Evolutionary conservation across 257 asterid species (phyloP).

Genomic region (Scutellaria minor): DNA sequence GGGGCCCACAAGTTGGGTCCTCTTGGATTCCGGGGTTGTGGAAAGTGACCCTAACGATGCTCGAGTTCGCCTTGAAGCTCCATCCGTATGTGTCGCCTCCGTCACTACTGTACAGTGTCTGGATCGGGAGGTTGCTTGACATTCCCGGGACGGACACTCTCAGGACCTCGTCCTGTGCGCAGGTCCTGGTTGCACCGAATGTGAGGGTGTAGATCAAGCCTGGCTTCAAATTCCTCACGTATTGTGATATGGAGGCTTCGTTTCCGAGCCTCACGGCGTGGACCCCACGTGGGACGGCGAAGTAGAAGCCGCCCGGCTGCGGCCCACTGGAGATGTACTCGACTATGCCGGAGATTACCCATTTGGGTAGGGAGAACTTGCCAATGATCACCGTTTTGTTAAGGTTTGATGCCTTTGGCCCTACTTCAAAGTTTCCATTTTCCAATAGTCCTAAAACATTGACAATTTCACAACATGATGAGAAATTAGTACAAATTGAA

Average conservation of each 20-base stretch:
- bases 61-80: slow-evolving; percentile 64
- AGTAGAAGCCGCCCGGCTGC: slow-evolving; percentile 75
- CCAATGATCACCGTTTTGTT: slow-evolving; percentile 66
- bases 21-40: slow-evolving; percentile 79
- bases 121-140: slow-evolving; percentile 67
- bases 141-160: slow-evolving; percentile 58
- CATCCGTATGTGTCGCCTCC: slow-evolving; percentile 90
- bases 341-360: slow-evolving; percentile 69
- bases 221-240: slow-evolving; percentile 46
- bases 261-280: slow-evolving; percentile 80
- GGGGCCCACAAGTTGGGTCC: slow-evolving; percentile 82
- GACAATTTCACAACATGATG: slow-evolving; percentile 7
- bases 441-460: slow-evolving; percentile 50
- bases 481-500: neutral
- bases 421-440: slow-evolving; percentile 74
- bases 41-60: slow-evolving; percentile 62
- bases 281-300: slow-evolving; percentile 66
- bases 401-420: slow-evolving; percentile 59
- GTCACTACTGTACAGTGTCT: slow-evolving; percentile 66
- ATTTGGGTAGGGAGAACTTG: slow-evolving; percentile 68
- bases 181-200: slow-evolving; percentile 77
- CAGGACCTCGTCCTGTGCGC: slow-evolving; percentile 77
- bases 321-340: slow-evolving; percentile 80
- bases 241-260: slow-evolving; percentile 68
- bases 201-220: slow-evolving; percentile 53